Evolutionary conservation across 2,329 filamentous ascomycete species (phyloP).

Genomic region (Orbilia blumenaviensis): DNA sequence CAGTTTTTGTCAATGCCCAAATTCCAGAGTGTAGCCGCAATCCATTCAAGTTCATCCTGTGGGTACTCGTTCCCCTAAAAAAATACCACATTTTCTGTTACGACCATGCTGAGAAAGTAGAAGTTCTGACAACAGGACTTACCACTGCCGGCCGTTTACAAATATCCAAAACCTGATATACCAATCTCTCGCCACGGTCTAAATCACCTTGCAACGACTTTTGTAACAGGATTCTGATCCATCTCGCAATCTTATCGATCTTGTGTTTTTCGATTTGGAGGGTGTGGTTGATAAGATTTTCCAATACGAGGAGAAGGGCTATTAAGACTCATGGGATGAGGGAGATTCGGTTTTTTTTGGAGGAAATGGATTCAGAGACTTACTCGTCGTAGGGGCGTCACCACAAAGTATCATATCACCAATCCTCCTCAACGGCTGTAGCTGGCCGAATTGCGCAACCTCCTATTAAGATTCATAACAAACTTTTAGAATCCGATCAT

Average conservation of each 20-base stretch:
- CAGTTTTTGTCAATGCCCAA: constrained; percentile 57
- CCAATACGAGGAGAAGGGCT: constrained; percentile 25
- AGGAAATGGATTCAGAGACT: background rate
- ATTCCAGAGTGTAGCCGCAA: constrained; percentile 64
- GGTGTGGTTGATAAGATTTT: constrained; percentile 39
- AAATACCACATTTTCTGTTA: too few relatives aligned
- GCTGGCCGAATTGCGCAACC: constrained; percentile 26
- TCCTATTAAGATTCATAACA: background rate
- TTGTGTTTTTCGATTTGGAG: constrained; percentile 63
- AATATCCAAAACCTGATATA: constrained; percentile 44
- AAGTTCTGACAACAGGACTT: too few relatives aligned
- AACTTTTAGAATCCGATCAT: background rate
- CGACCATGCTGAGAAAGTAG: too few relatives aligned
- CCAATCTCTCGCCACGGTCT: constrained; percentile 24
- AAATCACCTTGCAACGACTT: constrained; percentile 34
- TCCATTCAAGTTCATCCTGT: constrained; percentile 75
- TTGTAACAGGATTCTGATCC: constrained; percentile 56
- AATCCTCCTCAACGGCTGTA: constrained; percentile 40
- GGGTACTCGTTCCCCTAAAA: constrained; percentile 66
- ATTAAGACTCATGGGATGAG: too few relatives aligned
- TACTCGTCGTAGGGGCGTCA: constrained; percentile 51
- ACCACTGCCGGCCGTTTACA: constrained; percentile 25
- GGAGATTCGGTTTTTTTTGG: background rate
- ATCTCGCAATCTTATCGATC: constrained; percentile 59
- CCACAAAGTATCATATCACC: constrained; percentile 50